Base-by-base conservation (phyloP, 768 basidiomycete genomes). In the Multifurca ochricompacta region DNA sequence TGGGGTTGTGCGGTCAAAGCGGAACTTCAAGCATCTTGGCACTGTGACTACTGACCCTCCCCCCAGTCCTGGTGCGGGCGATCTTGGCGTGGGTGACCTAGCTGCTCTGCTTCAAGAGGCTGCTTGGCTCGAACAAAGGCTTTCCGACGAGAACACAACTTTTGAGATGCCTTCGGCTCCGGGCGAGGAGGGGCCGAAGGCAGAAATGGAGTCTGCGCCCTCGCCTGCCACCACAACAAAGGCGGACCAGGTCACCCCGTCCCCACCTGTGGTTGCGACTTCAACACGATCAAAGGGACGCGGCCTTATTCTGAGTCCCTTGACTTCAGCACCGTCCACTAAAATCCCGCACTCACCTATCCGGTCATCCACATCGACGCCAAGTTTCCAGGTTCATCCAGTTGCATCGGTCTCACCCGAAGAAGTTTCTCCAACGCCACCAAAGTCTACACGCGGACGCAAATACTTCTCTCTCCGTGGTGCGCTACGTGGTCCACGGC, bases 81-180 rank as follows among this genome's bases (percentile, higher is more conserved):
- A 85, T 45, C 62, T 86, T 36, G 77, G 74, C 6, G 68, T 59
- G 30, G 76, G 75, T 2, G 83, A 85, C 42, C 63, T 86, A 51
- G 73, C 77, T 4, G 65, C 70, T 30, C 67, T 86, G 43, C 63
- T 85, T 25, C 76, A 78, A 40, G 78, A 82, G 47, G 79, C 83
- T 6, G 78, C 82, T 28, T 61, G 78, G 49, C 64, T 85, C 43
- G 83, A 85, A 68, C 64, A 73, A 63, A 72, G 72, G 52, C 68
- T 86, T 36, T 73, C 72, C 39, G 70, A 71, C 27, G 80, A 80
- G 4, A 74, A 23, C 35, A 48, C 3, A 34, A 25, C 39, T 23
- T 43, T 51, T 44, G 76, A 76, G 18, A 16, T 52, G 6, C 42
- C 32, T 14, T 44, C 52, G 37, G 34, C 39, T 18, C 14, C 30